Evolutionary conservation across 1,139 yeast species (phyloP).

Genomic region (Debaryomyces nepalensis): DNA sequence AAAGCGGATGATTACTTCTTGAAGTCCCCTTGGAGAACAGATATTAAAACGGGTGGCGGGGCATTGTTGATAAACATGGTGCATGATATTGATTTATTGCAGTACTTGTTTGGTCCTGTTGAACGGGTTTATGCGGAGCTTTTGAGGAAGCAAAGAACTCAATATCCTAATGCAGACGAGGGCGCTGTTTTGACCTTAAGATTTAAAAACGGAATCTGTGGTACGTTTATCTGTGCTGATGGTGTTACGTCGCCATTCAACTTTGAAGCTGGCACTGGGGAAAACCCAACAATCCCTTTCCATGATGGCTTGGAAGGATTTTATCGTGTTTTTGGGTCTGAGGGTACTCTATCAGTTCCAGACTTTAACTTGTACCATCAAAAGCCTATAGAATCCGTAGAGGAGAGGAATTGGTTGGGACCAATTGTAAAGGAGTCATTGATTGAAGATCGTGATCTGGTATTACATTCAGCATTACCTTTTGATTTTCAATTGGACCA

Average conservation of each 20-base stretch:
- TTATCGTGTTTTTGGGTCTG: slow-evolving; percentile 42
- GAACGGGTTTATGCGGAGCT: slow-evolving; percentile 44
- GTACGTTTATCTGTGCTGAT: slow-evolving; percentile 46
- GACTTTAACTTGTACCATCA: slow-evolving; percentile 44
- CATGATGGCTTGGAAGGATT: slow-evolving; percentile 36
- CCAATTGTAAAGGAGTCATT: slow-evolving; percentile 30
- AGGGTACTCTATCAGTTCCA: slow-evolving; percentile 44
- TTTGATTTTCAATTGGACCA: slow-evolving; percentile 47
- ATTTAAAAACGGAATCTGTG: slow-evolving; percentile 39
- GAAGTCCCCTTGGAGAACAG: slow-evolving; percentile 43
- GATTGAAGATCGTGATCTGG: slow-evolving; percentile 18
- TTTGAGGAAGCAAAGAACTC: slow-evolving; percentile 34
- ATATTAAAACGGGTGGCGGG: slow-evolving; percentile 42
- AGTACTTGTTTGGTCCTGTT: slow-evolving; percentile 44
- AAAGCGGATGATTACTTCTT: slow-evolving; percentile 39
- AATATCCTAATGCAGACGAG: slow-evolving; percentile 41
- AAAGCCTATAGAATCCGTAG: slow-evolving; percentile 10
- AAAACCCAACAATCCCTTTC: slow-evolving; percentile 43
- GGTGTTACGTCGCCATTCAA: slow-evolving; percentile 45
- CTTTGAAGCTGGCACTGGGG: slow-evolving; percentile 48
- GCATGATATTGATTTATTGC: slow-evolving; percentile 46
- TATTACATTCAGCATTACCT: slow-evolving; percentile 27
- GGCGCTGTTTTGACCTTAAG: slow-evolving; percentile 43
- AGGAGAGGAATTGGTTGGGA: slow-evolving; percentile 36
- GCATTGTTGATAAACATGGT: slow-evolving; percentile 43